Percentiles rank a stretch among this genome's conserved stretches.
These are phyloP conservation scores for Fusarium duplospermum DNA, from an alignment of 2,329 filamentous ascomycete genomes.

Conservation along the genomic window DNA sequence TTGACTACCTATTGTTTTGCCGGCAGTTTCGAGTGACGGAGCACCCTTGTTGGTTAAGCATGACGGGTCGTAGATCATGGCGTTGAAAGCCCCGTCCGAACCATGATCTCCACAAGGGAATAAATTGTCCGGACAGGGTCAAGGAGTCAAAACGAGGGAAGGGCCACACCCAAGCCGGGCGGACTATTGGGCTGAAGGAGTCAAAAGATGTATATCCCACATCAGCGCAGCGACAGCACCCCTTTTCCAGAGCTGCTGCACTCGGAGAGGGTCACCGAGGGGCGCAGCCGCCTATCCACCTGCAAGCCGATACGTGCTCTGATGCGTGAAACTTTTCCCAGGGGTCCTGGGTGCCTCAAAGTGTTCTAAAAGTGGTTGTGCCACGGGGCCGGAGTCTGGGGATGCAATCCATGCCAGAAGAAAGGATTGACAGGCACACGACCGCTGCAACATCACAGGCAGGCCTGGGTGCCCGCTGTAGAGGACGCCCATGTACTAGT, in stretches of 20 bases:
- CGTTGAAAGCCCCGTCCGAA: constrained; percentile 47
- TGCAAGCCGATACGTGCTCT: constrained; percentile 39
- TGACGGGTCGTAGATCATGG: constrained; percentile 47
- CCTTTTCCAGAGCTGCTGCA: constrained; percentile 33
- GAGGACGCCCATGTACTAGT: constrained; percentile 29
- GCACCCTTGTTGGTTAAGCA: constrained; percentile 42
- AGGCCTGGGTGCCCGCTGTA: constrained; percentile 24
- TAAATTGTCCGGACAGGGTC: constrained; percentile 44
- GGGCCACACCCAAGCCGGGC: constrained; percentile 19
- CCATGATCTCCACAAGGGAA: constrained; percentile 48
- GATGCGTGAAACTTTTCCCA: constrained; percentile 38
- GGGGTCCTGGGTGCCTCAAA: constrained; percentile 33
- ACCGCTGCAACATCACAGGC: constrained; percentile 28
- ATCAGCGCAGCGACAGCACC: constrained; percentile 25
- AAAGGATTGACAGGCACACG: constrained; percentile 32
- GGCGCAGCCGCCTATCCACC: constrained; percentile 40
- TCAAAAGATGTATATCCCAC: constrained; percentile 28
- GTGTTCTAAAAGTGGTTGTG: constrained; percentile 35
- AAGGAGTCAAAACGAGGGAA: constrained; percentile 28
- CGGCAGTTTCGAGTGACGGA: constrained; percentile 43
- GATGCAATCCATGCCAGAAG: constrained; percentile 31
- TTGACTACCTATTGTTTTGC: constrained; percentile 31
- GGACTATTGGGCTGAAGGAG: constrained; percentile 26
- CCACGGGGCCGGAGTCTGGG: constrained; percentile 34
- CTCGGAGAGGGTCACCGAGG: constrained; percentile 30